Evolutionary conservation across 2,329 filamentous ascomycete species (phyloP), one percentile per base, ranked within the genome.

Genomic region (Clonostachys chloroleuca): DNA sequence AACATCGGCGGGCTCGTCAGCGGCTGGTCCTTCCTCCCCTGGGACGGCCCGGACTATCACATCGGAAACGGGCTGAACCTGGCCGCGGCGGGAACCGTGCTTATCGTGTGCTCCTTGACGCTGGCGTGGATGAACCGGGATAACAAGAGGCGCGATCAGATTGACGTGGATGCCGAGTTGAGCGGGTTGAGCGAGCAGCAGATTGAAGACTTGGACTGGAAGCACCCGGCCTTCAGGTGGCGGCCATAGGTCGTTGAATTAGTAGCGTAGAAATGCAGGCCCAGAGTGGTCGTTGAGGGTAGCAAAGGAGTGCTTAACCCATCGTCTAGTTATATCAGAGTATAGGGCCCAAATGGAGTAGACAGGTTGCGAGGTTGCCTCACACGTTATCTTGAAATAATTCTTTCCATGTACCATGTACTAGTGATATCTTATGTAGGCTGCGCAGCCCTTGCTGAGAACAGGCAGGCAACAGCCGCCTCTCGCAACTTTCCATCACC

Each of bases 61-160:
- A 87, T 88, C 47, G 86, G 86, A 2, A 89, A 89, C 56, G 85
- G 85, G 0, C 61, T 89, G 35, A 89, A 89, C 57, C 57, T 89
- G 45, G 86, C 80, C 0, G 81, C 81, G 1, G 54, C 56, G 0
- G 69, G 70, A 14, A 69, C 67, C 0, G 77, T 80, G 1, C 56
- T 88, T 3, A 47, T 87, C 3, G 41, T 75, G 2, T 67, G 69
- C 8, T 67, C 73, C 2, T 37, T 60, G 2, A 62, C 83, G 43
- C 62, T 81, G 49, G 49, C 75, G 4, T 89, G 81, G 79, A 86
- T 87, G 74, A 72, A 68, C 45, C 62, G 59, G 56, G 80, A 86
- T 54, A 89, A 89, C 51, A 83, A 45, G 44, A 59, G 51, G 48
- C 53, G 65, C 5, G 58, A 57, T 12, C 12, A 10, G 1, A 50